Percentiles rank a stretch among this genome's conserved stretches.
Conservation (phyloP, 306 rosid genomes). For the Morella rubra region DNA sequence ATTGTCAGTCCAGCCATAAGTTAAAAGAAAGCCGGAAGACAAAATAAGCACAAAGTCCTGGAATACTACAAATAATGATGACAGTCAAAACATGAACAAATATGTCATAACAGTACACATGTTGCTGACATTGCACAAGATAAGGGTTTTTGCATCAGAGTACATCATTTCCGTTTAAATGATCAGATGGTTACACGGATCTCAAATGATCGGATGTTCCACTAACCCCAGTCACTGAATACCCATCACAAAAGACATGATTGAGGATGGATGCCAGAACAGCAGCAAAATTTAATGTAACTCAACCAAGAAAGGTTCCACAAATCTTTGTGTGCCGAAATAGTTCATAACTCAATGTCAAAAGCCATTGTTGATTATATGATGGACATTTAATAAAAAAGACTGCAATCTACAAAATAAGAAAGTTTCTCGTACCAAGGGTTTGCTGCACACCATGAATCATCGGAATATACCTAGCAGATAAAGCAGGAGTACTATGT, state of each 20-base stretch:
- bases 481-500: conserved; percentile 77
- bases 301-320: conserved; percentile 7
- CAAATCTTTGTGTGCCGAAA: background rate
- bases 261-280: background rate
- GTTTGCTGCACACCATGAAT: conserved; percentile 85
- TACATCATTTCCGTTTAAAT: background rate
- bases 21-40: too few relatives aligned
- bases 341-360: background rate
- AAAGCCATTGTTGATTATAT: background rate
- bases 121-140: background rate
- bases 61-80: conserved; percentile 14
- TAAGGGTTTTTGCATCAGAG: conserved; percentile 15
- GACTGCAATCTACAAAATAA: conserved; percentile 22
- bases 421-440: conserved; percentile 50
- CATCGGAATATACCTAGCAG: conserved; percentile 83
- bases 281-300: background rate
- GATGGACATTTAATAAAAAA: conserved; percentile 8
- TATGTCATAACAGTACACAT: background rate
- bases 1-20: too few relatives aligned
- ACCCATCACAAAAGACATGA: background rate
- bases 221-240: too few relatives aligned
- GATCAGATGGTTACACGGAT: background rate
- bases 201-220: background rate
- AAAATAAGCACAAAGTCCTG: background rate
- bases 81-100: conserved; percentile 4